These are phyloP conservation scores for Oryza meyeriana DNA, from an alignment of 176 grass and related monocot genomes.

Conservation along the genomic window DNA sequence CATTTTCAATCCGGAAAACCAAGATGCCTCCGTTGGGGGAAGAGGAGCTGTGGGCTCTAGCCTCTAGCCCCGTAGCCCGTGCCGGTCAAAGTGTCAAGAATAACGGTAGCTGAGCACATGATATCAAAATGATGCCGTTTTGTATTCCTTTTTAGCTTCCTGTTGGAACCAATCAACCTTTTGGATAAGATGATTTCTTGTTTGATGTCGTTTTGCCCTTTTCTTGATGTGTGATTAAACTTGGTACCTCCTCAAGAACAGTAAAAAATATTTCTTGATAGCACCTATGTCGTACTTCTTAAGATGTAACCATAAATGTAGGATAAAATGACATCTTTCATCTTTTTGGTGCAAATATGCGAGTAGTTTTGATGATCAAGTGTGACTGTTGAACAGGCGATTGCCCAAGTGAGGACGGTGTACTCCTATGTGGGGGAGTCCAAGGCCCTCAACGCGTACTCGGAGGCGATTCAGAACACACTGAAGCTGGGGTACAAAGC, in stretches of 20 bases:
- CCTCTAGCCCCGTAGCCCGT: background rate
- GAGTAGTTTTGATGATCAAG: constrained; percentile 19
- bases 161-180: constrained; percentile 30
- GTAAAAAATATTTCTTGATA: background rate
- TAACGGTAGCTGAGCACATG: constrained; percentile 29
- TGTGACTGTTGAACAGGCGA: constrained; percentile 50
- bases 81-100: constrained; percentile 44
- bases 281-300: constrained; percentile 20
- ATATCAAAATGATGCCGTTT: constrained; percentile 40
- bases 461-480: constrained; percentile 62
- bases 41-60: constrained; percentile 30
- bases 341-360: background rate
- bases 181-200: constrained; percentile 25
- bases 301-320: constrained; percentile 4
- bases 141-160: constrained; percentile 30
- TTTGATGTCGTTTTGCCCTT: constrained; percentile 40
- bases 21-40: constrained; percentile 10
- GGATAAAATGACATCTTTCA: background rate
- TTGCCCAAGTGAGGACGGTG: constrained; percentile 78
- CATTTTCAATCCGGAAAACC: constrained; percentile 30
- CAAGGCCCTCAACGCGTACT: constrained; percentile 78
- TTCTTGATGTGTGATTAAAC: background rate
- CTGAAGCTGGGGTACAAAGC: constrained; percentile 88
- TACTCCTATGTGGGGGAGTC: constrained; percentile 85
- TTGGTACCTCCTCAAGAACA: background rate